Evolutionary conservation across 2,329 filamentous ascomycete genomes (phyloP).

Genomic region (Diplodia intermedia): DNA sequence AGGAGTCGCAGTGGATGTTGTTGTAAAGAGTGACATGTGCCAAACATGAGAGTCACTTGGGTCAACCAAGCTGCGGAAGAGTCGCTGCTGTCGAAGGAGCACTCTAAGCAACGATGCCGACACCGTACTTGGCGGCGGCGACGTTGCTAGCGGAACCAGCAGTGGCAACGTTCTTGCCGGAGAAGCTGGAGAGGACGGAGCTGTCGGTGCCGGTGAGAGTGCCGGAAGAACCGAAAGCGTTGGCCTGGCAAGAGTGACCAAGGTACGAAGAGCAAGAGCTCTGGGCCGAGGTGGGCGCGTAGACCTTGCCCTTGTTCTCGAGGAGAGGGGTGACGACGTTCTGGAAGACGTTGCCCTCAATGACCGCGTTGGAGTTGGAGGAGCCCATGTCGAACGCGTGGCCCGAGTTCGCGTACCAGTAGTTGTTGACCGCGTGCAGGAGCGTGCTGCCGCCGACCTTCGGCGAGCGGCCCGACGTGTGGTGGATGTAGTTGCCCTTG

Average conservation of each 20-base stretch:
- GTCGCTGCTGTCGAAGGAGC: neutral
- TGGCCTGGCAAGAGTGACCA: conserved; percentile 60
- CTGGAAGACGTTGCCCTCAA: conserved; percentile 66
- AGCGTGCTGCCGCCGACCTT: conserved; percentile 64
- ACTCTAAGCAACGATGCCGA: conserved; percentile 46
- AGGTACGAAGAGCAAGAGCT: conserved; percentile 54
- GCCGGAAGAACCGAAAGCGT: conserved; percentile 48
- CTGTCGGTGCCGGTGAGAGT: conserved; percentile 49
- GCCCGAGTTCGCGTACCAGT: conserved; percentile 62
- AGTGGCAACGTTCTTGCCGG: conserved; percentile 60
- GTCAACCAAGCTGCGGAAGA: neutral
- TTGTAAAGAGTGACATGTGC: neutral
- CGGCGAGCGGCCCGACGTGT: conserved; percentile 63
- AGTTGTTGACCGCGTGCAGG: conserved; percentile 69
- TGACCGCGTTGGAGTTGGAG: conserved; percentile 53
- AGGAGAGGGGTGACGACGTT: conserved; percentile 56
- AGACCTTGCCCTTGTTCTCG: conserved; percentile 52
- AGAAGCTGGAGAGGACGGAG: conserved; percentile 59
- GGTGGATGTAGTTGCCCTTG: conserved; percentile 67
- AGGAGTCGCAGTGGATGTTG: neutral
- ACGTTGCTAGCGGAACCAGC: conserved; percentile 50
- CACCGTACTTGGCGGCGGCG: conserved; percentile 54
- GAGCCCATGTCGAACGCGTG: conserved; percentile 63
- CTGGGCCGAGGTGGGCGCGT: conserved; percentile 48
- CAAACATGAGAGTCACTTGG: neutral